Evolutionary conservation across 495 filamentous ascomycete species (phyloP), one percentile per base, ranked within the genome.

Genomic region (Aspergillus kassunensis): DNA sequence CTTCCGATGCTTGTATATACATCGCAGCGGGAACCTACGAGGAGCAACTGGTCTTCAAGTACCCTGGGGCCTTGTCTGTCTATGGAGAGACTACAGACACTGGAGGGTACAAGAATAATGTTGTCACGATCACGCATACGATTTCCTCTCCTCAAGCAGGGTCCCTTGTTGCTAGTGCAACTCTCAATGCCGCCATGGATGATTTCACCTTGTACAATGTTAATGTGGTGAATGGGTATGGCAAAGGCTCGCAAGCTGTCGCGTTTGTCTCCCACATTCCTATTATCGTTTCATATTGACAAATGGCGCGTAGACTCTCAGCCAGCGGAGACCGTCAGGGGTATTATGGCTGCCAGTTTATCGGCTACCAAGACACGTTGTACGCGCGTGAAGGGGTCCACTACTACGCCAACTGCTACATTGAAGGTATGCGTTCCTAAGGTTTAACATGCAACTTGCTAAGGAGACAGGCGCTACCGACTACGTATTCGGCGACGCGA

Each of bases 401-500:
- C 53, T 67, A 84, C 16, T 88, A 81, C 62, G 72, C 70, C 11
- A 70, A 73, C 25, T 78, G 75, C 58, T 63, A 73, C 44, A 80
- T 88, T 50, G 71, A 44, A 31, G 41, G 41, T 44, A 44, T 21
- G 23, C 12, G 13, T 23, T n/a, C 11, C 24, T 27, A 27, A 27
- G 12, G 24, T 23, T 23, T 5, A 41, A 8, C 31, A 34, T 3
- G 6, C 5, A 15, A 37, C n/a, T 15, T 16, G 6, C 31, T 15
- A 34, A 9, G 4, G 20, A 18, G 18, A 4, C 37, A 68, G 68
- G 68, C 15, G 61, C 64, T 9, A 63, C 67, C 9, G 85, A 87
- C 59, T 87, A 85, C 57, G 81, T 88, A 55, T 88, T 86, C 64
- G 86, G 86, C 12, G 80, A 81, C 60, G 80, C 80, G 6, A 69